Percentiles rank a stretch among this genome's conserved stretches.
These are phyloP conservation scores for Torrubiella hemipterigena DNA, from an alignment of 2,329 filamentous ascomycete genomes.

Conservation along the genomic window DNA sequence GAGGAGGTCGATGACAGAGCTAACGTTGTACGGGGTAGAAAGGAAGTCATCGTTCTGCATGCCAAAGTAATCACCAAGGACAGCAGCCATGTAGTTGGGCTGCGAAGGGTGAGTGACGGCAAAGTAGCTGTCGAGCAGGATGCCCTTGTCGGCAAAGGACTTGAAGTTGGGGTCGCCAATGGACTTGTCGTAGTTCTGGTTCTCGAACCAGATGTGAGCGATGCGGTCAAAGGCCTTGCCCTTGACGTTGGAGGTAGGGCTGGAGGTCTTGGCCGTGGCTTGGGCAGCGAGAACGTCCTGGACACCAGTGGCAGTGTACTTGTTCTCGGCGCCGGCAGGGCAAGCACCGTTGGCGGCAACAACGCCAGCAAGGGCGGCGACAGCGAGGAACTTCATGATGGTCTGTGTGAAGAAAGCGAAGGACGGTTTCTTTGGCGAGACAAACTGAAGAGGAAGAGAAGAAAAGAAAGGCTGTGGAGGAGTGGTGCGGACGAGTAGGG, in stretches of 20 bases:
- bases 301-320: constrained; percentile 39
- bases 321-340: constrained; percentile 19
- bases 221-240: constrained; percentile 64
- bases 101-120: constrained; percentile 61
- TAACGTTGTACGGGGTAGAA: constrained; percentile 45
- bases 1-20: constrained; percentile 56
- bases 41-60: constrained; percentile 57
- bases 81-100: constrained; percentile 62
- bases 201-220: constrained; percentile 66
- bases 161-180: constrained; percentile 35
- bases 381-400: constrained; percentile 3
- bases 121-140: constrained; percentile 27
- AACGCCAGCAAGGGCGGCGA: constrained; percentile 13
- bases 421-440: neutral
- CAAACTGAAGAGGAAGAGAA: neutral
- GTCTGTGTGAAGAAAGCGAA: neutral
- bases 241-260: constrained; percentile 50
- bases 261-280: constrained; percentile 47
- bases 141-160: constrained; percentile 17
- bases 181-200: constrained; percentile 57
- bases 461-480: neutral
- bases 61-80: constrained; percentile 63
- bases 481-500: too few relatives aligned
- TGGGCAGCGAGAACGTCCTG: constrained; percentile 40
- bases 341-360: constrained; percentile 11